These are phyloP conservation scores for Trichocladium uniseriatum DNA, from an alignment of 495 filamentous ascomycete species.

Conservation along the genomic window DNA sequence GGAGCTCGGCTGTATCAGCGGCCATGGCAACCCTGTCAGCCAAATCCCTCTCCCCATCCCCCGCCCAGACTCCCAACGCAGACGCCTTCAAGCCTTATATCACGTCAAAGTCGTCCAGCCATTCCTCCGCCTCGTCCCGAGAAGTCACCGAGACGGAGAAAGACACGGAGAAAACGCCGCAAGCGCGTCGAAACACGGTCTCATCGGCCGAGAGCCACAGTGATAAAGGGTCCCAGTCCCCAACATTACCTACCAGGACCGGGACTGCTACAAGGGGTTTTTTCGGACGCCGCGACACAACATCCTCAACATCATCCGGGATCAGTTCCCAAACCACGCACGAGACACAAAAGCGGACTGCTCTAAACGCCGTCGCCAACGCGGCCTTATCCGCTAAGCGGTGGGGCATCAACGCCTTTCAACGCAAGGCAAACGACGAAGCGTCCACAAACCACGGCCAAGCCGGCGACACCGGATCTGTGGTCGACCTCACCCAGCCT, in stretches of 20 bases:
- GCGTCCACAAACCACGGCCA: slow-evolving; percentile 19
- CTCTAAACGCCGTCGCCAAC: slow-evolving; percentile 54
- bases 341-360: slow-evolving; percentile 32
- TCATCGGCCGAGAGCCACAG: slow-evolving; percentile 31
- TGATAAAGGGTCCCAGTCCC: slow-evolving; percentile 20
- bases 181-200: slow-evolving; percentile 36
- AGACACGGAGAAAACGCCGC: slow-evolving; percentile 26
- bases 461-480: slow-evolving; percentile 18
- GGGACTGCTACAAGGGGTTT: slow-evolving; percentile 30
- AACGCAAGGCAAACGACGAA: slow-evolving; percentile 39
- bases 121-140: slow-evolving; percentile 32
- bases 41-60: slow-evolving; percentile 47
- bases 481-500: slow-evolving; percentile 50
- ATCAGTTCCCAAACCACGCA: slow-evolving; percentile 20
- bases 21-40: slow-evolving; percentile 62
- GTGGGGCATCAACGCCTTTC: slow-evolving; percentile 70
- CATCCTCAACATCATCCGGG: slow-evolving; percentile 13
- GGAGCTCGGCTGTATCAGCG: slow-evolving; percentile 45
- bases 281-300: slow-evolving; percentile 32
- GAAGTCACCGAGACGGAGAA: slow-evolving; percentile 28
- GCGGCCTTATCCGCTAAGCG: slow-evolving; percentile 73
- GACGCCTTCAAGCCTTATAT: slow-evolving; percentile 39
- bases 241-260: slow-evolving; percentile 26
- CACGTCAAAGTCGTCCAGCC: slow-evolving; percentile 28
- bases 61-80: slow-evolving; percentile 38